A percentile compares a stretch with the other conserved stretches of the same genome.
Evolutionary conservation across 177 flowering plant genomes (phyloP).

Genomic region (Vitis hybrid): DNA sequence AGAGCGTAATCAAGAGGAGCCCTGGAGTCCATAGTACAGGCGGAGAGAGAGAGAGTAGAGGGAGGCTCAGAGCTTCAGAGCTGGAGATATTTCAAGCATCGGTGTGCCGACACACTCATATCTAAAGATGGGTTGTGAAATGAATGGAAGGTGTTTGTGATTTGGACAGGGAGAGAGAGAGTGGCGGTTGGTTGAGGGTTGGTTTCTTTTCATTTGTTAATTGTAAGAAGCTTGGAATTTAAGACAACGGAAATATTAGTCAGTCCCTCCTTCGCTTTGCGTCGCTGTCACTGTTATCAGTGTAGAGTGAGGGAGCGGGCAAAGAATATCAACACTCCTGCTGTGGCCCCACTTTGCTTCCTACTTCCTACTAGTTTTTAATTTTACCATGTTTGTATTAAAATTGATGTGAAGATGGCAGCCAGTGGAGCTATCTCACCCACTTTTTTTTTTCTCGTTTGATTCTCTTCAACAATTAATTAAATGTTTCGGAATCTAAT

Average conservation of each 20-base stretch:
- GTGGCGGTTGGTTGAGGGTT: conserved; percentile 17
- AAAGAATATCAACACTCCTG: conserved; percentile 19
- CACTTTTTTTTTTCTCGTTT: too few species aligned
- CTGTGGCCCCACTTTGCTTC: neutral
- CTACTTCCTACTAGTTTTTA: too few species aligned
- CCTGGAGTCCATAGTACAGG: conserved; percentile 53
- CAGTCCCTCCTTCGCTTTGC: neutral
- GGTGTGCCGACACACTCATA: too few species aligned
- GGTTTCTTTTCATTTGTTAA: neutral
- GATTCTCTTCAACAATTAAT: too few species aligned
- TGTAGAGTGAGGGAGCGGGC: conserved; percentile 19
- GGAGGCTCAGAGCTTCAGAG: conserved; percentile 6
- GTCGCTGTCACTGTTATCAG: neutral
- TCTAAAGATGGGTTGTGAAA: too few species aligned
- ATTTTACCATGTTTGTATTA: too few species aligned
- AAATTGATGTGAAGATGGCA: too few species aligned
- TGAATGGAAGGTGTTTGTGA: conserved; percentile 2
- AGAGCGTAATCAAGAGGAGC: conserved; percentile 76
- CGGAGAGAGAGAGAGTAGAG: conserved; percentile 9
- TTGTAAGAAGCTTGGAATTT: conserved; percentile 14
- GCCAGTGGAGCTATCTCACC: too few species aligned
- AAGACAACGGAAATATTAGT: conserved; percentile 3
- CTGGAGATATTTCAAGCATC: neutral
- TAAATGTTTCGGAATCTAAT: too few species aligned
- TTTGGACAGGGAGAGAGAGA: neutral